A percentile compares a stretch with the other conserved stretches of the same genome.
Conservation (phyloP, 805 yeast genomes). For the Phaffomyces antillensis region DNA sequence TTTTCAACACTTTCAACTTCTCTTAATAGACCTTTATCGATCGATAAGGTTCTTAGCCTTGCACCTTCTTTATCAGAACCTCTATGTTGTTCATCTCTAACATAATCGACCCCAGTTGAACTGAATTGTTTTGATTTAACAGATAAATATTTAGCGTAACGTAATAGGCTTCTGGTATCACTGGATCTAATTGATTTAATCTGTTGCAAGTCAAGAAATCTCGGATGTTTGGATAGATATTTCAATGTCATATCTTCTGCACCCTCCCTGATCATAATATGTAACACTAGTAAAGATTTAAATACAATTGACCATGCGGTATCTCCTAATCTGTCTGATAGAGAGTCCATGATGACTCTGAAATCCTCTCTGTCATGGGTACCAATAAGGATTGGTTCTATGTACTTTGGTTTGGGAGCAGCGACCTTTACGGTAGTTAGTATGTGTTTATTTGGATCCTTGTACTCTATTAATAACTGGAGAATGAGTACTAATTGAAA, state of each 20-base stretch:
- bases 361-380: slow-evolving; percentile 40
- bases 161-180: slow-evolving; percentile 50
- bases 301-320: slow-evolving; percentile 88
- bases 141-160: slow-evolving; percentile 66
- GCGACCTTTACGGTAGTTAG: slow-evolving; percentile 47
- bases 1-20: slow-evolving; percentile 80
- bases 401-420: slow-evolving; percentile 95
- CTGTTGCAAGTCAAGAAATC: slow-evolving; percentile 42
- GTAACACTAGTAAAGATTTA: slow-evolving; percentile 78
- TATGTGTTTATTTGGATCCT: neutral
- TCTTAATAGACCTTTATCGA: slow-evolving; percentile 75
- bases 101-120: slow-evolving; percentile 64
- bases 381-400: slow-evolving; percentile 77
- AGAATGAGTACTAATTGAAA: neutral
- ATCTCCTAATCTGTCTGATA: slow-evolving; percentile 60
- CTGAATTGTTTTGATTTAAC: slow-evolving; percentile 64
- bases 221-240: slow-evolving; percentile 44
- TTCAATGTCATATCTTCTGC: slow-evolving; percentile 65
- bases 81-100: slow-evolving; percentile 55
- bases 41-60: slow-evolving; percentile 53
- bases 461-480: neutral
- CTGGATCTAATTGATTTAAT: slow-evolving; percentile 27
- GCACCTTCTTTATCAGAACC: slow-evolving; percentile 41
- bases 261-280: slow-evolving; percentile 91
- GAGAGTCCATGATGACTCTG: slow-evolving; percentile 57